Conservation (phyloP, 2,329 filamentous ascomycete species). For the Monosporascus ibericus region DNA sequence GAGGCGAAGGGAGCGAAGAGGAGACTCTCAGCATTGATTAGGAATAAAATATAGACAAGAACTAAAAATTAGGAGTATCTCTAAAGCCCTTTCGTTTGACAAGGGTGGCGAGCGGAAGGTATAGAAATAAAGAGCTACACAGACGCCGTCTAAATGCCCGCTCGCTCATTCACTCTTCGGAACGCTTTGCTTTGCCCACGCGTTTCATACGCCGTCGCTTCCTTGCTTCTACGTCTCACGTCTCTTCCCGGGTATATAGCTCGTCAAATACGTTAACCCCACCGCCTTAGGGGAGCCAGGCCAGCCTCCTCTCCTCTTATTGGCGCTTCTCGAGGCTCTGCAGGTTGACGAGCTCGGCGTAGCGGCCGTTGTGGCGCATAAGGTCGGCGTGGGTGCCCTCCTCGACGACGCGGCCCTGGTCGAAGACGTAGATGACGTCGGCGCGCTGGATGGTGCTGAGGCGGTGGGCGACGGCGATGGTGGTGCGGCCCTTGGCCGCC, state of each 20-base stretch:
- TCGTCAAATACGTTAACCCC: not conserved
- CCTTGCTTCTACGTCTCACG: no score
- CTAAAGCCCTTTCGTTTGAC: no score
- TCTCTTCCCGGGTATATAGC: not conserved
- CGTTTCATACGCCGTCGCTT: no score
- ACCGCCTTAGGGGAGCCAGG: not conserved
- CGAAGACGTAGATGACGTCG: conserved; percentile 94
- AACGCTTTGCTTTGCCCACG: no score
- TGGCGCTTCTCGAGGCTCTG: conserved; percentile 65
- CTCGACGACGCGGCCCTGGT: conserved; percentile 81
- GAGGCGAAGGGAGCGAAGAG: no score
- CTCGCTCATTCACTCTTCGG: no score
- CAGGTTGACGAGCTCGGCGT: conserved; percentile 72
- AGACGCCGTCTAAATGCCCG: no score
- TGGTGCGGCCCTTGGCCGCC: conserved; percentile 78
- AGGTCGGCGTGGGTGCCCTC: conserved; percentile 72
- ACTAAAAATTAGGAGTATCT: no score
- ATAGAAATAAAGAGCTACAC: no score
- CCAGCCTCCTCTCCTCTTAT: conserved; percentile 4
- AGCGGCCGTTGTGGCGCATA: conserved; percentile 63
- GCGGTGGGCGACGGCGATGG: conserved; percentile 89
- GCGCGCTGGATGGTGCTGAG: conserved; percentile 91
- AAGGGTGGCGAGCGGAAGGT: no score
- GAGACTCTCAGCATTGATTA: no score
- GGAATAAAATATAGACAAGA: no score